Evolutionary conservation across 305 asterid genomes (phyloP).

Genomic region (Fraxinus angustifolia): DNA sequence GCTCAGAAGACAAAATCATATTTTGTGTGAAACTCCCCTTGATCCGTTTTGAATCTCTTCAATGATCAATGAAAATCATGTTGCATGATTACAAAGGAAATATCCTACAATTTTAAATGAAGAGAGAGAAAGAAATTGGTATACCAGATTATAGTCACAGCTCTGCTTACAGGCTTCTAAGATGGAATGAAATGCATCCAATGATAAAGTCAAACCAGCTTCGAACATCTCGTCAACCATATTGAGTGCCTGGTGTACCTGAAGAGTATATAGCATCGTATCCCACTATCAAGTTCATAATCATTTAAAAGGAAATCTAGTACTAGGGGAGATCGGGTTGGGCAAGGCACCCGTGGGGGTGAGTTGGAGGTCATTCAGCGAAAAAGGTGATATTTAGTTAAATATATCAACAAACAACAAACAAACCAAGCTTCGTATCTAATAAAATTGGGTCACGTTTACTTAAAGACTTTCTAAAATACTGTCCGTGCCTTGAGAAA

Average conservation of each 20-base stretch:
- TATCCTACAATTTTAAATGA: conserved; percentile 12
- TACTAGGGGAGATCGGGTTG: conserved; percentile 10
- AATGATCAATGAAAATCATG: conserved; percentile 15
- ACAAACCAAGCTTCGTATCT: neutral
- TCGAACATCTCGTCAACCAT: conserved; percentile 52
- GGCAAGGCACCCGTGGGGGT: neutral
- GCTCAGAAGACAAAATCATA: neutral
- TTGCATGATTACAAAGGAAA: conserved; percentile 17
- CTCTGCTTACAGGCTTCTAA: conserved; percentile 65
- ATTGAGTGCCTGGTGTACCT: conserved; percentile 82
- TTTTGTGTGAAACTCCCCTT: neutral
- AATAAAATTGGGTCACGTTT: neutral
- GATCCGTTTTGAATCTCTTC: conserved; percentile 7
- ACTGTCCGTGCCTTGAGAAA: conserved; percentile 51
- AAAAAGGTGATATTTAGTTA: neutral
- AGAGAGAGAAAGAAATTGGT: conserved; percentile 23
- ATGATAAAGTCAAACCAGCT: conserved; percentile 47
- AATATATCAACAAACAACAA: neutral
- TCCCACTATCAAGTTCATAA: conserved; percentile 7
- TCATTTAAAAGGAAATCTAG: conserved; percentile 6
- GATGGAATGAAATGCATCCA: conserved; percentile 51
- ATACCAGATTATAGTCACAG: conserved; percentile 80
- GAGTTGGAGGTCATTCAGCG: neutral
- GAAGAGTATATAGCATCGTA: conserved; percentile 22
- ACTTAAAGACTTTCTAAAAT: conserved; percentile 3